Base-by-base conservation (phyloP, 495 filamentous ascomycete genomes). In the Rhizodiscina lignyota region DNA sequence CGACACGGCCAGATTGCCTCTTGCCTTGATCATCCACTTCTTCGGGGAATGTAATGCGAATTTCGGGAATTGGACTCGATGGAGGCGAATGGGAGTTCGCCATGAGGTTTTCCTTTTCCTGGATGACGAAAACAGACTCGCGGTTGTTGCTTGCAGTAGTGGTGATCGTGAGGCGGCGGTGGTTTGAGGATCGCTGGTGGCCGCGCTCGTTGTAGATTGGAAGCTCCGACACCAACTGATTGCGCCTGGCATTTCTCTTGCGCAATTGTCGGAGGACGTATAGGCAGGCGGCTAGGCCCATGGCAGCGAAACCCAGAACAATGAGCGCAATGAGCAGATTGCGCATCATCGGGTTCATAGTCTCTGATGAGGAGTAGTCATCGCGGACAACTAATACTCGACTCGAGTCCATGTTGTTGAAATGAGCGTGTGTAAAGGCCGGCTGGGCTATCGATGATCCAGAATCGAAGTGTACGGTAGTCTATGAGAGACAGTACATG, bases 11-110 rank as follows among this genome's bases (percentile, higher is more conserved):
- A 32, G 78, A 85, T 61, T 78, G 81, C 40, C 70, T 69, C 54
- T 79, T 79, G 37, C 91, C 91, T 24, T 60, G 51, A 30, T 75
- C 72, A 44, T 94, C 87, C 35, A 79, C 71, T 66, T 96, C 87
- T 44, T 97, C 89, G 11, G 89, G 89, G 62, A 97, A 94, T 0
- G 89, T 97, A 51, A 97, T 93, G 54, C 86, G 83, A 50, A 97
- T 97, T 58, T 94, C 83, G 8, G 89, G 89, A 10, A 96, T 71
- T 37, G 66, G 82, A 38, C 81, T 85, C 30, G 75, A 56, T 19
- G 85, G 83, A 12, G 83, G 81, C 28, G 69, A 74, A 30, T 67
- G 66, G 17, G 81, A 79, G 53, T 77, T 77, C 29, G 72, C 66
- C 40, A 89, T 72, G 45, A 91, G 69, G 35, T 70, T 66, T 40